These are phyloP conservation scores for Inosperma sp. DNA, from an alignment of 768 basidiomycete species.

Conservation along the genomic window DNA sequence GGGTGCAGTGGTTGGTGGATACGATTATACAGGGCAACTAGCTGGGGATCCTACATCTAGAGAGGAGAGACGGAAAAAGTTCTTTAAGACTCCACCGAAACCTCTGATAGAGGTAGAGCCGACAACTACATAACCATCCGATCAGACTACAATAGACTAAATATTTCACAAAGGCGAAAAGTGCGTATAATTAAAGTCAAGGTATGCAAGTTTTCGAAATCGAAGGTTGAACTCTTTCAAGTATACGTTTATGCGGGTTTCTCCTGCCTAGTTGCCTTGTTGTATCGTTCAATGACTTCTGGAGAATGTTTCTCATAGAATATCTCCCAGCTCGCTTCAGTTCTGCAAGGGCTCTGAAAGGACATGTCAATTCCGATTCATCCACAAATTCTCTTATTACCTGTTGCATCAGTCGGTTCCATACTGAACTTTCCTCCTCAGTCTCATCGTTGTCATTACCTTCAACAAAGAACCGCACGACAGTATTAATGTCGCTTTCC, in stretches of 20 bases:
- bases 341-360: conserved; percentile 37
- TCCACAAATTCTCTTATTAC: no score
- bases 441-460: conserved; percentile 42
- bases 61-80: conserved; percentile 71
- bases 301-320: conserved; percentile 46
- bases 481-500: conserved; percentile 45
- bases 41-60: conserved; percentile 39
- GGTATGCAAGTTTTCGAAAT: not conserved
- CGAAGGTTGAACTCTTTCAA: conserved; percentile 12
- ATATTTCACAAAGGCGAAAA: not conserved
- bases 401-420: conserved; percentile 49
- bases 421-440: conserved; percentile 37
- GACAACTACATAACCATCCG: conserved; percentile 5
- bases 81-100: conserved; percentile 73
- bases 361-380: no score
- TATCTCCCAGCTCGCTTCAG: conserved; percentile 43
- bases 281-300: conserved; percentile 40
- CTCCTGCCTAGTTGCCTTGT: conserved; percentile 19
- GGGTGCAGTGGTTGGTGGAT: conserved; percentile 75
- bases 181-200: not conserved
- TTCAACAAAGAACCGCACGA: conserved; percentile 55
- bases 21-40: conserved; percentile 72
- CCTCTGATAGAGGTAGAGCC: conserved; percentile 22
- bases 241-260: not conserved
- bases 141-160: not conserved